Percentiles rank a stretch among this genome's conserved stretches.
Evolutionary conservation across 331 rosid genomes (phyloP).

Genomic region (Quercus tomentella): DNA sequence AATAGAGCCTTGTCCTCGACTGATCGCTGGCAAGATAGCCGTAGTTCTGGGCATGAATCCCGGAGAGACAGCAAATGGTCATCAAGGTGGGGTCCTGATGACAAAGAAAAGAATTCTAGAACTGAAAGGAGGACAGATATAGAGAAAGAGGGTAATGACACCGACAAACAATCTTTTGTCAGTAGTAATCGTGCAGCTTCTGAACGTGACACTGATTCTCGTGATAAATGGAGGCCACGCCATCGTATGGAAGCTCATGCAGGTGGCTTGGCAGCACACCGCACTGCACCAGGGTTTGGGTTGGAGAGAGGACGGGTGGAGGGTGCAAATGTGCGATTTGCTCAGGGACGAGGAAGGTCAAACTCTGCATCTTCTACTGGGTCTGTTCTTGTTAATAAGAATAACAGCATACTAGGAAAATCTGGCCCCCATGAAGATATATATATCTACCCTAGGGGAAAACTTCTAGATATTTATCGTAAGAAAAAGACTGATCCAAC

Average conservation of each 20-base stretch:
- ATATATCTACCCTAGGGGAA: slow-evolving; percentile 63
- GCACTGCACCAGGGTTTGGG: slow-evolving; percentile 82
- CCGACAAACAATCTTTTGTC: slow-evolving; percentile 48
- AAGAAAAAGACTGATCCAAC: slow-evolving; percentile 38
- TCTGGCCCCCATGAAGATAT: slow-evolving; percentile 26
- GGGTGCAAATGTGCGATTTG: slow-evolving; percentile 47
- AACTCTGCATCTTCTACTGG: slow-evolving; percentile 33
- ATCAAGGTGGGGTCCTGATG: slow-evolving; percentile 87
- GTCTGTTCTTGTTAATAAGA: slow-evolving; percentile 28
- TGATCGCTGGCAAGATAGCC: slow-evolving; percentile 57
- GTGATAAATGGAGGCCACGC: slow-evolving; percentile 82
- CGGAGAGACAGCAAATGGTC: slow-evolving; percentile 80
- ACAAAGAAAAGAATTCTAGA: slow-evolving; percentile 66
- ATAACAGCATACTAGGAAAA: slow-evolving; percentile 39
- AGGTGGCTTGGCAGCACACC: slow-evolving; percentile 53
- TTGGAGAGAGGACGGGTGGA: slow-evolving; percentile 60
- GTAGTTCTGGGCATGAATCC: slow-evolving; percentile 50
- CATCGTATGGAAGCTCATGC: slow-evolving; percentile 65
- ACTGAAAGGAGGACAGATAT: slow-evolving; percentile 47
- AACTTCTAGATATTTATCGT: slow-evolving; percentile 71
- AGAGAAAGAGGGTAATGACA: slow-evolving; percentile 50
- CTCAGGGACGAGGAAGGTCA: slow-evolving; percentile 71
- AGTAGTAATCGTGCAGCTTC: slow-evolving; percentile 38
- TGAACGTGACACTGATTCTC: slow-evolving; percentile 65
- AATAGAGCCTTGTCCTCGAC: slow-evolving; percentile 38